These are phyloP conservation scores for Fusarium cicatricum DNA, from an alignment of 2,329 filamentous ascomycete species.

Conservation along the genomic window DNA sequence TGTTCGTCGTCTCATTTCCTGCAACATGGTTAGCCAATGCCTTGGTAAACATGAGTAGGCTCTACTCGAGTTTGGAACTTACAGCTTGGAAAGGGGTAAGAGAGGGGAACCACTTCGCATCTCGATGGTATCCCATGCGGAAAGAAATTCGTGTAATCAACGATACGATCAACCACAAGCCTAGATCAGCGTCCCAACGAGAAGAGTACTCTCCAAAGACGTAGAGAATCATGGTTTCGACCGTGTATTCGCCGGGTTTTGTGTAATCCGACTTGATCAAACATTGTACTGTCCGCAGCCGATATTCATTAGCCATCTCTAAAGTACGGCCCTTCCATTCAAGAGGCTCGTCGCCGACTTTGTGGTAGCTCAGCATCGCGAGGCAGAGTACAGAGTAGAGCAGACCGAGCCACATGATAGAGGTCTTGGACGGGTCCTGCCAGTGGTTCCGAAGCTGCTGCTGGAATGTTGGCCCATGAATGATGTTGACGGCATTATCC, in stretches of 20 bases:
- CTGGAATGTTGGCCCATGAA: constrained; percentile 87
- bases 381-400: constrained; percentile 80
- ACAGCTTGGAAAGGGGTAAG: constrained; percentile 77
- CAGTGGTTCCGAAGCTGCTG: constrained; percentile 72
- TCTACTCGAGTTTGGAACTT: constrained; percentile 41
- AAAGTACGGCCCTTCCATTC: constrained; percentile 76
- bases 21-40: constrained; percentile 14
- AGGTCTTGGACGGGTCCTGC: constrained; percentile 75
- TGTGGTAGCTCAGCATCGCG: constrained; percentile 80
- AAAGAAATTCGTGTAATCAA: constrained; percentile 66
- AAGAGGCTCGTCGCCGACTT: constrained; percentile 80
- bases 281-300: constrained; percentile 79
- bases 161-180: constrained; percentile 67
- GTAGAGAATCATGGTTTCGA: constrained; percentile 82
- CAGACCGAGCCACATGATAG: constrained; percentile 80
- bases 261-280: constrained; percentile 80
- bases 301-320: constrained; percentile 70
- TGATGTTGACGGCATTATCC: constrained; percentile 74
- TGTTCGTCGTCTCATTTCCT: constrained; percentile 75
- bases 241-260: constrained; percentile 74
- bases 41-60: background rate
- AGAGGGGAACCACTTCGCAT: constrained; percentile 76
- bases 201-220: constrained; percentile 78
- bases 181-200: constrained; percentile 76
- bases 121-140: constrained; percentile 81